Conservation (phyloP, 1,139 yeast species). For the Debaryomycetaceae sp. region DNA sequence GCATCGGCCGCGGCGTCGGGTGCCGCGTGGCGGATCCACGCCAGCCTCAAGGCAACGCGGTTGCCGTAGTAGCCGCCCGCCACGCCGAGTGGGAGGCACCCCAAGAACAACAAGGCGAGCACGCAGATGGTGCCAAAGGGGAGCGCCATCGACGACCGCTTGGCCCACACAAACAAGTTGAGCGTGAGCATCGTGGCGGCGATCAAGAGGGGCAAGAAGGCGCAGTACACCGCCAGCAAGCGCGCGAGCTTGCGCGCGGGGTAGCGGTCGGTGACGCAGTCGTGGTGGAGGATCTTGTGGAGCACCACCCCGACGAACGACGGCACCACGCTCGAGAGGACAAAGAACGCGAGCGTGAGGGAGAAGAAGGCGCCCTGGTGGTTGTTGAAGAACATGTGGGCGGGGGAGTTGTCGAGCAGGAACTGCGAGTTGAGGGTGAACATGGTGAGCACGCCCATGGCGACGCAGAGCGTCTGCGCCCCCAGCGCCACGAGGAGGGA, state of each 20-base stretch:
- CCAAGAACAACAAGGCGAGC: constrained; percentile 51
- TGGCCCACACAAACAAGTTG: constrained; percentile 71
- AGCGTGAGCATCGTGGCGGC: constrained; percentile 50
- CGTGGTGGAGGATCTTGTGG: constrained; percentile 48
- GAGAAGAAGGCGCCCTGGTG: constrained; percentile 66
- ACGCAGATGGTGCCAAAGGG: constrained; percentile 73
- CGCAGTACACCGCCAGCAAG: constrained; percentile 54
- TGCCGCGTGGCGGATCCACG: constrained; percentile 13
- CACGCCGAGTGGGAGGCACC: constrained; percentile 67
- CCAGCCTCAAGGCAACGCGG: constrained; percentile 19
- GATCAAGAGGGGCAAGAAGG: constrained; percentile 56
- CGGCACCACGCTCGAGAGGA: constrained; percentile 68
- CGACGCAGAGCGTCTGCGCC: constrained; percentile 62
- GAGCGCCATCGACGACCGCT: constrained; percentile 70
- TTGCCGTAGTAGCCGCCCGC: constrained; percentile 67
- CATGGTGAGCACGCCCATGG: constrained; percentile 55
- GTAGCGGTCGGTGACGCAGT: constrained; percentile 24
- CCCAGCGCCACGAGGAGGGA: constrained; percentile 70
- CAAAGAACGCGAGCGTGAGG: constrained; percentile 55
- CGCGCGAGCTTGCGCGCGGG: constrained; percentile 12
- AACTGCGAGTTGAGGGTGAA: constrained; percentile 47
- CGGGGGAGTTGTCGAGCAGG: constrained; percentile 12
- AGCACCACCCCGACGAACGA: constrained; percentile 67
- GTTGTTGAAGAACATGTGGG: constrained; percentile 38
- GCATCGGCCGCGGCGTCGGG: constrained; percentile 16